A percentile compares a stretch with the other conserved stretches of the same genome.
These are phyloP conservation scores for Spizellomyces sp. DNA, from an alignment of 192 early-diverging fungal genomes.

Conservation along the genomic window DNA sequence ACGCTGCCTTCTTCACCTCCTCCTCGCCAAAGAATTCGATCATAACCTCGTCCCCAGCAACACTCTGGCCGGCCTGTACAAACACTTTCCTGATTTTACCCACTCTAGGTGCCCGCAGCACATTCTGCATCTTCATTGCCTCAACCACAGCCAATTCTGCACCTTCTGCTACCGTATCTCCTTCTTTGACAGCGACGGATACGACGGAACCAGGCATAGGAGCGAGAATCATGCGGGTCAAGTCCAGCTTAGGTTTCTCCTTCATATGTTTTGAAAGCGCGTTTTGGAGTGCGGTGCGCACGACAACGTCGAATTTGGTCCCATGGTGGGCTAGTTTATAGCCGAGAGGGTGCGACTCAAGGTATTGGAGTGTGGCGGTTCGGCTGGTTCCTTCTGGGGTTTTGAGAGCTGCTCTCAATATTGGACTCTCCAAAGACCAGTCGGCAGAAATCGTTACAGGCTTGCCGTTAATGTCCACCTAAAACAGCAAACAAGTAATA, in stretches of 20 bases:
- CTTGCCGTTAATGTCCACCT: constrained; percentile 23
- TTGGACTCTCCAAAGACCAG: constrained; percentile 78
- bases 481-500: background rate
- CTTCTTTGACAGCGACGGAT: constrained; percentile 76
- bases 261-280: constrained; percentile 72
- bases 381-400: constrained; percentile 5
- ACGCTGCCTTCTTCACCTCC: background rate
- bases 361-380: constrained; percentile 69
- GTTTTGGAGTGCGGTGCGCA: constrained; percentile 59
- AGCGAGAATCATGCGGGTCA: constrained; percentile 71
- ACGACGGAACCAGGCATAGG: constrained; percentile 95
- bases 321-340: constrained; percentile 81
- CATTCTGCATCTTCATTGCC: constrained; percentile 99
- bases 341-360: constrained; percentile 72
- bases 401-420: constrained; percentile 59
- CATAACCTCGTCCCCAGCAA: constrained; percentile 70
- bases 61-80: constrained; percentile 71
- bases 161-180: constrained; percentile 81
- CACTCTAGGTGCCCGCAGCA: constrained; percentile 73
- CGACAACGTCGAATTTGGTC: constrained; percentile 52
- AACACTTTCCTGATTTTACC: constrained; percentile 79
- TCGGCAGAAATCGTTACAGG: constrained; percentile 42
- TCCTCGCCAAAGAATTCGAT: constrained; percentile 13
- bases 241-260: constrained; percentile 72
- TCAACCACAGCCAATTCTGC: constrained; percentile 85